Evolutionary conservation across 2,329 filamentous ascomycete species (phyloP), one percentile per base, ranked within the genome.

Genomic region (Didymella keratinophila): DNA sequence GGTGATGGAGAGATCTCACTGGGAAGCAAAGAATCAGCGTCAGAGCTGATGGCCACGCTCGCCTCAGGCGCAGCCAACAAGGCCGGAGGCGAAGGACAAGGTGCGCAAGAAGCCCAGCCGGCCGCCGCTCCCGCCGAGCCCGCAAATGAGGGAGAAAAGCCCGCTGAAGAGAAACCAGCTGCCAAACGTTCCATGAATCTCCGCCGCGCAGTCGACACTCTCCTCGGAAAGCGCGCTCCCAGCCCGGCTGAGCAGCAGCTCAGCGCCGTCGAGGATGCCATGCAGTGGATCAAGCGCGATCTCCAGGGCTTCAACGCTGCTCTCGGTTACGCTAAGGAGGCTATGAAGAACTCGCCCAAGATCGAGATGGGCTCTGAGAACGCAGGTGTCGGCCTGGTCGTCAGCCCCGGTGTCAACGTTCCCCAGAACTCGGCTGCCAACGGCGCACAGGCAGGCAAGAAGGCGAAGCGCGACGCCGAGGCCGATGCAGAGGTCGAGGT

Each of bases 1-100:
- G 81, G 81, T 81, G 81, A 83, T 77, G 81, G 81, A 74, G 81
- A 81, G 71, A 82, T 83, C 56, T 80, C 80, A 48, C 80, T 83
- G 52, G 79, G 77, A 58, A 78, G 74, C 3, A 77, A 74, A 48
- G 74, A 76, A 70, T 73, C 72, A 59, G 80, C 78, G 16, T 76
- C 75, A 34, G 71, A 76, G 54, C 63, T 82, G 62, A 80, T 82
- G 74, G 74, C 78, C 37, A 79, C 80, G 11, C 75, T 82, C 41
- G 73, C 79, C 36, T 78, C 79, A 16, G 79, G 80, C 21, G 78
- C 75, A 21, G 72, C 66, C 18, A 68, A 45, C 27, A 62, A 63
- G 37, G 20, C 37, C 28, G 68, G 54, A 43, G 64, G 52, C 18
- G 68, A 59, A 49, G 58, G 52, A 64, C 55, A 60, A 68, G 60